Evolutionary conservation across 257 asterid genomes (phyloP).

Genomic region (Scutellaria baicalensis): DNA sequence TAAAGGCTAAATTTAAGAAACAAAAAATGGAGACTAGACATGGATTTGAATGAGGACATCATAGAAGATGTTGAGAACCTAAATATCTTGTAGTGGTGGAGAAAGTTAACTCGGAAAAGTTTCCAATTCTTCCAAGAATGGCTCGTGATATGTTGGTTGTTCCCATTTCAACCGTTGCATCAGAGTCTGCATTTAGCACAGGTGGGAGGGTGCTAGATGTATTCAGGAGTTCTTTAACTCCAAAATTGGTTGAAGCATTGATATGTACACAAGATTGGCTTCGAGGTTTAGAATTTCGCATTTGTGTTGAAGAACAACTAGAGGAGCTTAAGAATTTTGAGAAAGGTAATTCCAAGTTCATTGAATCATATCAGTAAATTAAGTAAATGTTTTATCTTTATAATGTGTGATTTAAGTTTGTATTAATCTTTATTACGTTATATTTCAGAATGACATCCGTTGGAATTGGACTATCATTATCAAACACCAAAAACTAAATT

Average conservation of each 20-base stretch:
- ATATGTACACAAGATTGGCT: neutral
- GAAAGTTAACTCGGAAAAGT: too few relatives aligned
- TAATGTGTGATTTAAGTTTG: too few relatives aligned
- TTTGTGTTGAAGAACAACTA: too few relatives aligned
- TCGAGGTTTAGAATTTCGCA: neutral
- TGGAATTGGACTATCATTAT: neutral
- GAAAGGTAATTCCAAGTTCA: too few relatives aligned
- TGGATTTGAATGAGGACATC: neutral
- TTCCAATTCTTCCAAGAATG: too few relatives aligned
- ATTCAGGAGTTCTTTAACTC: conserved; percentile 4
- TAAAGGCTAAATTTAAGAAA: neutral
- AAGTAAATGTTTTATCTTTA: neutral
- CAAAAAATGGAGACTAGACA: neutral
- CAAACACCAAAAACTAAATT: too few relatives aligned
- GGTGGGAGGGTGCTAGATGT: neutral
- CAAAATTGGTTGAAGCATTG: neutral
- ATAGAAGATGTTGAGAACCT: too few relatives aligned
- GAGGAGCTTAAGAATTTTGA: neutral
- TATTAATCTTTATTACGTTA: neutral
- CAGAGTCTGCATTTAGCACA: neutral
- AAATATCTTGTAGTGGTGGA: too few relatives aligned
- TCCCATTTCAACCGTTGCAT: neutral
- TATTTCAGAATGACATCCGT: neutral
- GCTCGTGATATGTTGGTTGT: too few relatives aligned
- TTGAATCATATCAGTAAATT: too few relatives aligned